These are phyloP conservation scores for Tolypocladium album DNA, from an alignment of 2,329 filamentous ascomycete species.

Conservation along the genomic window DNA sequence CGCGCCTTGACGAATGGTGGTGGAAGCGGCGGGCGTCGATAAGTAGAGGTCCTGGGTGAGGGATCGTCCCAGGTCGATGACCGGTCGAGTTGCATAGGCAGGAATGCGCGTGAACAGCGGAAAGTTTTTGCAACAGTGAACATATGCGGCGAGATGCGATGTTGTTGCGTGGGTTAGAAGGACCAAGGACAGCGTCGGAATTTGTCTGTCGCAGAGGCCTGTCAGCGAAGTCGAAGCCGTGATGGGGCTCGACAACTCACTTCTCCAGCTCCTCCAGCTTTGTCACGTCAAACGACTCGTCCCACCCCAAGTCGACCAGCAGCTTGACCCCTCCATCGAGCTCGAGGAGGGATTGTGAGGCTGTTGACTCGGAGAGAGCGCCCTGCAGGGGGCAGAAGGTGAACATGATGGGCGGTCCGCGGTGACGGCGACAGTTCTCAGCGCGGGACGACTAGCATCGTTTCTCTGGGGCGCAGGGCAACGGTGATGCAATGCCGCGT, in stretches of 20 bases:
- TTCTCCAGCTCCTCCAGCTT: conserved; percentile 85
- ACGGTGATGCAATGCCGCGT: neutral
- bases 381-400: conserved; percentile 89
- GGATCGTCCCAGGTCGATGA: conserved; percentile 86
- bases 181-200: conserved; percentile 84
- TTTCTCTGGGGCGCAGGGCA: neutral
- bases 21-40: conserved; percentile 78
- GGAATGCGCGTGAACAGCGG: conserved; percentile 86
- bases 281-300: conserved; percentile 74
- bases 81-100: conserved; percentile 86
- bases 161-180: conserved; percentile 91
- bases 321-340: conserved; percentile 95
- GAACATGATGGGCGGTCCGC: conserved; percentile 58
- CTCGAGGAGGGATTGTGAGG: conserved; percentile 91
- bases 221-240: neutral
- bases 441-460: neutral
- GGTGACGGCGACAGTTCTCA: neutral
- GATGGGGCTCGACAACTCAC: conserved; percentile 33
- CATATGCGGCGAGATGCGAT: conserved; percentile 84
- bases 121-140: conserved; percentile 94
- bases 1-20: conserved; percentile 63
- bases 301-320: conserved; percentile 91
- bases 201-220: conserved; percentile 47
- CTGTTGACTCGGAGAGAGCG: conserved; percentile 75
- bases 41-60: conserved; percentile 86